A percentile compares a stretch with the other conserved stretches of the same genome.
These are phyloP conservation scores for Dactylellina parvicollis DNA, from an alignment of 2,329 filamentous ascomycete species.

Conservation along the genomic window DNA sequence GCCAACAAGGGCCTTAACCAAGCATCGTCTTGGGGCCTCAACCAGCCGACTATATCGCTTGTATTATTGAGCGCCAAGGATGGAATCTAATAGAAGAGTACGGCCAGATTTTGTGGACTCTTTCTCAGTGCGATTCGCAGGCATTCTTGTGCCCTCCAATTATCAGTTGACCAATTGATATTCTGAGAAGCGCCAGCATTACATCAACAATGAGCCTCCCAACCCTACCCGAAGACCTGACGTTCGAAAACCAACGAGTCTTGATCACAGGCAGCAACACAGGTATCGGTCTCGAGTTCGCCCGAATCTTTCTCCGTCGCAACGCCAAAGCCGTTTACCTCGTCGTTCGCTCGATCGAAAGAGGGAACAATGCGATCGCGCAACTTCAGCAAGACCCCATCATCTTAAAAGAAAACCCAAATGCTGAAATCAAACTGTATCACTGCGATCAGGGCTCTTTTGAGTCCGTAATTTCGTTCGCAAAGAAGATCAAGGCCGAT, in stretches of 20 bases:
- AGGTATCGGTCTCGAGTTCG: conserved; percentile 63
- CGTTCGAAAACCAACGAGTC: conserved; percentile 55
- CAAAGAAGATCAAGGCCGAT: conserved; percentile 12
- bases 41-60: too few relatives aligned
- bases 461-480: conserved; percentile 16
- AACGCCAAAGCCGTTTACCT: conserved; percentile 62
- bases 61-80: too few relatives aligned
- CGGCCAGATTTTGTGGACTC: too few relatives aligned
- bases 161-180: too few relatives aligned
- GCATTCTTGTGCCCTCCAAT: too few relatives aligned
- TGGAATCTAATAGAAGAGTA: too few relatives aligned
- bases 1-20: too few relatives aligned
- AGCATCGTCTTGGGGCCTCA: too few relatives aligned
- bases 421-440: conserved; percentile 23
- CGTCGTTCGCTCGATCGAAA: conserved; percentile 61
- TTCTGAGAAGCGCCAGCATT: too few relatives aligned
- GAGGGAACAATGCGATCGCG: conserved; percentile 62
- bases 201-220: conserved; percentile 23
- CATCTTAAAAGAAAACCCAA: conserved; percentile 54
- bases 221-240: conserved; percentile 10
- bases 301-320: conserved; percentile 60
- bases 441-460: conserved; percentile 30
- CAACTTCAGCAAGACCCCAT: conserved; percentile 59
- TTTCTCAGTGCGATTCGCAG: too few relatives aligned
- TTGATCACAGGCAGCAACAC: conserved; percentile 64